Conservation (phyloP, 345 rosid genomes). For the Hibiscus mutabilis region DNA sequence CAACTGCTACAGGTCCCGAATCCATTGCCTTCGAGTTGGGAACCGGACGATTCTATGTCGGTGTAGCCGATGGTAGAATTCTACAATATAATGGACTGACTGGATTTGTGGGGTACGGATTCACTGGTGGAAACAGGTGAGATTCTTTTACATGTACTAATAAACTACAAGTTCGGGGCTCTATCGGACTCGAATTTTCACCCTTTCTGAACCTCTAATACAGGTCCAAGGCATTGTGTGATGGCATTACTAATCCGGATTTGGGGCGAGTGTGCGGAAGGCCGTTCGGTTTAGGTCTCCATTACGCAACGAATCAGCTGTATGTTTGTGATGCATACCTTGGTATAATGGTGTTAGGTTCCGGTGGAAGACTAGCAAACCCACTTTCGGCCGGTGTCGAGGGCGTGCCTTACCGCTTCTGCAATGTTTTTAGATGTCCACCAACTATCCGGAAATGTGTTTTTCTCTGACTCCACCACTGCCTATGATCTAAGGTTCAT, state of each 20-base stretch:
- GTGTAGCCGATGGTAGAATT: conserved; percentile 9
- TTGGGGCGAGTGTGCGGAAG: conserved; percentile 7
- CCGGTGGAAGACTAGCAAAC: conserved; percentile 12
- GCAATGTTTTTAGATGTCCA: conserved; percentile 13
- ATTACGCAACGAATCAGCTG: not conserved
- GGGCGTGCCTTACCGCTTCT: conserved; percentile 4
- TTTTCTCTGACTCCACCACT: conserved; percentile 14
- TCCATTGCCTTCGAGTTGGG: conserved; percentile 2
- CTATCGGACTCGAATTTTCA: not conserved
- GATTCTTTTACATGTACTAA: not conserved
- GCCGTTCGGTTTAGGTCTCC: conserved; percentile 2
- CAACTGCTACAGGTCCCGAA: not conserved
- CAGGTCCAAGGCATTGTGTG: conserved; percentile 6
- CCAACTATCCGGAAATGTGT: conserved; percentile 7
- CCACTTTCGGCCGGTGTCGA: conserved; percentile 9
- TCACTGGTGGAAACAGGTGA: conserved; percentile 1
- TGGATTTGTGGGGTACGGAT: not conserved
- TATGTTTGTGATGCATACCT: conserved; percentile 18
- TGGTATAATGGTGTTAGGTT: conserved; percentile 12
- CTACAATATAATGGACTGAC: not conserved
- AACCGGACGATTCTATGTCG: not conserved
- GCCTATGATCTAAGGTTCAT: conserved; percentile 10
- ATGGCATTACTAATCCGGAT: not conserved
- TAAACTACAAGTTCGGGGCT: too few species aligned
- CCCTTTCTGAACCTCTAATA: not conserved